phyloP scores from a whole-genome alignment of 257 asterid genomes.

The Catharanthus roseus region DNA sequence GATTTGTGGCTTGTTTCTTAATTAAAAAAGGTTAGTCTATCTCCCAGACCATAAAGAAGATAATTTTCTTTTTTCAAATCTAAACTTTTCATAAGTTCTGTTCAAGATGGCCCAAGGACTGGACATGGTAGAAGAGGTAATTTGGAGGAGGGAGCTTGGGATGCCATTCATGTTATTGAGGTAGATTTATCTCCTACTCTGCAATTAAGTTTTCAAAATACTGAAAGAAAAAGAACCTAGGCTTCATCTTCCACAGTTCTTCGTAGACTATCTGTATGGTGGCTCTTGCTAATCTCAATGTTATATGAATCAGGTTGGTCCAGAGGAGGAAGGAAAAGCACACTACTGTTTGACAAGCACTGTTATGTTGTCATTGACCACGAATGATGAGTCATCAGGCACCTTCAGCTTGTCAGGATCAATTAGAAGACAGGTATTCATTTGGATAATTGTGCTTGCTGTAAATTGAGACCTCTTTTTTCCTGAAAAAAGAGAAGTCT shows the following conservation, averaged over 20 bases:
- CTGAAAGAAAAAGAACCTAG: constrained; percentile 4
- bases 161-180: constrained; percentile 97
- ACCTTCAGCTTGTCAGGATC: constrained; percentile 93
- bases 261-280: not conserved
- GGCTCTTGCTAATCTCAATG: constrained; percentile 2
- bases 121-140: constrained; percentile 86
- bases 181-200: constrained; percentile 28
- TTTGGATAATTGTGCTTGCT: not conserved
- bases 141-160: constrained; percentile 98
- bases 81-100: constrained; percentile 20
- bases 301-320: constrained; percentile 53
- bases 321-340: constrained; percentile 71
- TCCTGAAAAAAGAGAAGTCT: too few species aligned
- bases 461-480: not conserved
- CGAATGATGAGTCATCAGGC: constrained; percentile 77
- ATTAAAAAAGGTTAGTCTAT: constrained; percentile 69
- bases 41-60: not conserved
- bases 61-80: constrained; percentile 12
- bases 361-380: constrained; percentile 91
- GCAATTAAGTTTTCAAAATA: not conserved
- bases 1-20: constrained; percentile 87
- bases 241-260: constrained; percentile 8
- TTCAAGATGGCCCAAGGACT: constrained; percentile 79
- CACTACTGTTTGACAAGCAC: constrained; percentile 89
- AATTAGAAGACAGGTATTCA: constrained; percentile 87